Evolutionary conservation across 2,329 filamentous ascomycete species (phyloP), one percentile per base, ranked within the genome.

Genomic region (Aphanoascus verrucosus): DNA sequence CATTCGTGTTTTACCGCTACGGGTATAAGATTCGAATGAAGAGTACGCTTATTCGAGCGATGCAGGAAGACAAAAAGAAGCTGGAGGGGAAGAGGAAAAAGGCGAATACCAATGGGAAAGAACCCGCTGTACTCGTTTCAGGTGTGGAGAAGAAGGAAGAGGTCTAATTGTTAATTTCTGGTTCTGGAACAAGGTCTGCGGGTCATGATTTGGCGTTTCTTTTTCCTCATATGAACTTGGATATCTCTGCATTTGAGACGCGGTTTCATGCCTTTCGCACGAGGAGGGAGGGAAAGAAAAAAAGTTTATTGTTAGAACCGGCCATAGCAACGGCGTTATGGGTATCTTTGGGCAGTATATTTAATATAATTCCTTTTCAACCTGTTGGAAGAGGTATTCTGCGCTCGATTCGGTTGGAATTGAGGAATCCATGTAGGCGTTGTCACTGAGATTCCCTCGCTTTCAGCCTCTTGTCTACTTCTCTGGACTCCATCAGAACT

Each of bases 1-100:
- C 88, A 0, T 78, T 91, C 54, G 74, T 88, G 0, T 93, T 94
- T 62, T 93, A 88, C 59, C 67, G 71, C 41, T 80, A 82, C 59
- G 77, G 78, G 1, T 65, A 77, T 46, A 74, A 72, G 65, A 81
- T 84, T 57, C 67, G 81, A 47, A 67, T 73, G 63, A 77, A 76
- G 69, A 78, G 77, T 55, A 62, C 66, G 9, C 64, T 83, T 60
- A 83, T 83, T 55, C 61, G 70, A 52, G 78, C 67, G 68, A 82
- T 82, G 63, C 78, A 80, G 55, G 69, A 76, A 57, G 75, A 79
- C 52, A 73, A 74, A 60, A 68, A 66, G 59, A 70, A 69, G 52
- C 55, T 73, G 51, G 74, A 76, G 38, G 69, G 68, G 14, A 76
- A 72, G 59, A 59, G 55, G 54, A 50, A 20, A 37, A 37, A 12